Base-by-base conservation (phyloP, 1,139 yeast genomes). In the Sugiyamaella grinbergsii region DNA sequence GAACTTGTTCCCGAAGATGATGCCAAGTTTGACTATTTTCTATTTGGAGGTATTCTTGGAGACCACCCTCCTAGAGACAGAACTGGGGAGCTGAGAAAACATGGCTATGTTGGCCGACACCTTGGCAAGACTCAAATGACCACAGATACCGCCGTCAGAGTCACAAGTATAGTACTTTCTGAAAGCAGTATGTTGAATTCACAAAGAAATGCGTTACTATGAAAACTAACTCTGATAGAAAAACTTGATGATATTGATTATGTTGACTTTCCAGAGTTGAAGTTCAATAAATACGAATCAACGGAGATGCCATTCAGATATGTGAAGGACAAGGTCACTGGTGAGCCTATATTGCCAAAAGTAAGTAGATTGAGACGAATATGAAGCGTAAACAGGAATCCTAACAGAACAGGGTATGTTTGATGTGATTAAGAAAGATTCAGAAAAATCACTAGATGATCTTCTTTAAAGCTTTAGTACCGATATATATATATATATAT, bases 281-380 rank as follows among this genome's bases (percentile, higher is more conserved):
- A 89, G 65, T 91, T 87, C 72, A 85, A 76, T 71, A 85, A 84
- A 67, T 81, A 86, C 64, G 98, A 93, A 69, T 86, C 95, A 5
- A 90, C 96, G 0, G 97, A 93, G 66, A 93, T 93, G 98, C 98
- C 98, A 2, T 93, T 93, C 72, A 77, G 98, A 65, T 93, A 93
- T 63, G 85, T 93, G 26, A 72, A 83, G 51, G 84, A 83, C 58
- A 73, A 70, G 2, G 42, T 51, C 5, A 62, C 77, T 1, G 81
- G 81, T 2, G 76, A 77, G 56, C 98, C 98, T 1, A 85, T 93
- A 18, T 75, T 93, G 64, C 98, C 98, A 1, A 78, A 79, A 50
- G 66, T 63, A 49, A 47, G 63, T 53, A 19, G 19, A 19, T n/a
- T 8, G 19, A 15, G n/a, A n/a, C n/a, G n/a, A n/a, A n/a, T n/a